These are phyloP conservation scores for Vanrija sp. DNA, from an alignment of 1,284 basidiomycete genomes.

Conservation along the genomic window DNA sequence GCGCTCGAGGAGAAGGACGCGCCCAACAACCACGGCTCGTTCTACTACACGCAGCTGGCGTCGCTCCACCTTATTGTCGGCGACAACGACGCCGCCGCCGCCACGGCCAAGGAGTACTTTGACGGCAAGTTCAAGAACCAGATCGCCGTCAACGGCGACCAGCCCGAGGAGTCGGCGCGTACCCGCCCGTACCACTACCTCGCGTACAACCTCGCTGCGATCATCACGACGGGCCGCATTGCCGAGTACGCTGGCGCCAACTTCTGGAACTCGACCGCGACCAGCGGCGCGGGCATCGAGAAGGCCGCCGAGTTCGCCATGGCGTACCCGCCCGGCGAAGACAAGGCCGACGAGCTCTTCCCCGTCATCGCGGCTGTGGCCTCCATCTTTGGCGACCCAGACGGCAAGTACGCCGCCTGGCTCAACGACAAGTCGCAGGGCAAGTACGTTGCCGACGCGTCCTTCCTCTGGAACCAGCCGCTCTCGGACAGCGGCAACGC, in stretches of 20 bases:
- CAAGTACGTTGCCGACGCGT: slow-evolving; percentile 24
- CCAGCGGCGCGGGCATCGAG: slow-evolving; percentile 23
- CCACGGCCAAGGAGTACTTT: slow-evolving; percentile 28
- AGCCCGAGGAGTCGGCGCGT: slow-evolving; percentile 31
- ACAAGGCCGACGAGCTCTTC: slow-evolving; percentile 14
- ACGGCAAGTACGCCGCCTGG: slow-evolving; percentile 27
- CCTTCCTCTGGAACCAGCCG: slow-evolving; percentile 23
- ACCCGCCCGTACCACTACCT: slow-evolving; percentile 43
- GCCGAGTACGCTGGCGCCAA: slow-evolving; percentile 16
- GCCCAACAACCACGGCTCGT: slow-evolving; percentile 40
- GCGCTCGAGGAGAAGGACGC: slow-evolving; percentile 27
- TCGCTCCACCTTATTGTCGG: slow-evolving; percentile 31
- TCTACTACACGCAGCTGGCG: slow-evolving; percentile 37
- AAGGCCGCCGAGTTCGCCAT: slow-evolving; percentile 35
- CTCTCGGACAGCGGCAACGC: slow-evolving; percentile 12
- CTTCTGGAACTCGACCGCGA: slow-evolving; percentile 23
- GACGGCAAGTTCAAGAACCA: slow-evolving; percentile 24
- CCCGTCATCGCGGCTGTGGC: slow-evolving; percentile 26
- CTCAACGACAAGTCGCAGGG: slow-evolving; percentile 19
- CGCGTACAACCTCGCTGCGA: slow-evolving; percentile 38
- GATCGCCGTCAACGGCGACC: slow-evolving; percentile 34
- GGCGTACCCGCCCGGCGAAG: slow-evolving; percentile 6
- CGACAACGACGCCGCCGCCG: slow-evolving; percentile 23
- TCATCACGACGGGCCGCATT: slow-evolving; percentile 17
- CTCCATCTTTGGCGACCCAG: slow-evolving; percentile 33